These are phyloP conservation scores for Trypanosoma avium DNA, from an alignment of 208 protist genomes.

Conservation along the genomic window DNA sequence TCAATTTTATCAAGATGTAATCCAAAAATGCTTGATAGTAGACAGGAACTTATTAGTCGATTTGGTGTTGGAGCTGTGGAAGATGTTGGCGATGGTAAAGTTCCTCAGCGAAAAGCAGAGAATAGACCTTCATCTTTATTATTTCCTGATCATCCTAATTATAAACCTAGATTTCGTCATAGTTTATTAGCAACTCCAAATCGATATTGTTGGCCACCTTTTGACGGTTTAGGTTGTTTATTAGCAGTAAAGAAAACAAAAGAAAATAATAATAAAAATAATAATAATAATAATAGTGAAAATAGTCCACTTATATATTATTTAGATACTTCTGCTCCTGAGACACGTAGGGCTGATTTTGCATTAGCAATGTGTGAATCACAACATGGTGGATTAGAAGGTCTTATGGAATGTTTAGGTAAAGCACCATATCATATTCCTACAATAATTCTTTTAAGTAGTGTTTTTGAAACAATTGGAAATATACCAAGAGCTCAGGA, in stretches of 20 bases:
- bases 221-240: slow-evolving; percentile 56
- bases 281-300: background rate
- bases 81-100: slow-evolving; percentile 74
- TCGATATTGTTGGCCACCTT: slow-evolving; percentile 77
- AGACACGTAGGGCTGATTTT: slow-evolving; percentile 47
- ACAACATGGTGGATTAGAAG: slow-evolving; percentile 34
- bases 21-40: slow-evolving; percentile 56
- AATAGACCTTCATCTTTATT: slow-evolving; percentile 50
- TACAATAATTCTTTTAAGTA: slow-evolving; percentile 61
- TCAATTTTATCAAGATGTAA: slow-evolving; percentile 60
- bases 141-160: slow-evolving; percentile 55
- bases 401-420: slow-evolving; percentile 55
- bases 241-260: slow-evolving; percentile 29
- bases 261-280: background rate
- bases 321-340: slow-evolving; percentile 35
- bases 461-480: slow-evolving; percentile 66
- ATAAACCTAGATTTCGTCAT: slow-evolving; percentile 42
- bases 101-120: slow-evolving; percentile 45
- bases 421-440: slow-evolving; percentile 78
- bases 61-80: slow-evolving; percentile 78
- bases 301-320: slow-evolving; percentile 33
- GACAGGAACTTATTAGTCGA: slow-evolving; percentile 64
- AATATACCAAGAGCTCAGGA: slow-evolving; percentile 48
- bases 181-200: slow-evolving; percentile 77
- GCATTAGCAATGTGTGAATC: slow-evolving; percentile 33